Base-by-base conservation (phyloP, 805 yeast genomes). In the Torulaspora quercuum region DNA sequence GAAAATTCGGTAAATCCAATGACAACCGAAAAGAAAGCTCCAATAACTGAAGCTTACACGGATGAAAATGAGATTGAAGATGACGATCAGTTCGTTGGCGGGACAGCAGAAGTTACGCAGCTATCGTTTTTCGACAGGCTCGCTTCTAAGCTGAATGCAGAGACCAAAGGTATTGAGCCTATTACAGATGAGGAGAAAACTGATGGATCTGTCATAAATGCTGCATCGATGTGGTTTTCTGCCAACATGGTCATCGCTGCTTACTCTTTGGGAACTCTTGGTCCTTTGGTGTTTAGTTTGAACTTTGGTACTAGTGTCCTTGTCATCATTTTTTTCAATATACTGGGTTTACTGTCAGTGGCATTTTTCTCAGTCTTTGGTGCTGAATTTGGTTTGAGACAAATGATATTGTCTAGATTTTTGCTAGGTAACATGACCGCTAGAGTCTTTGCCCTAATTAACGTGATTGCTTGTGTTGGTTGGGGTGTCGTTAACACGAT, bases 401-500 rank as follows among this genome's bases (percentile, higher is more conserved):
- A 88, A 63, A 82, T 87, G 84, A 70, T 84, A 25, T 54, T 88
- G 36, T 77, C 94, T 11, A 73, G 89, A 49, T 88, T 72, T 61
- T 71, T 87, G 51, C 72, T 81, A 44, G 97, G 97, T 43, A 78
- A 80, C 59, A 55, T 68, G 16, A 80, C 82, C 32, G 80, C 82
- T 65, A 75, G 95, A 59, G 70, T 88, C 41, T 81, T 86, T 55
- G 80, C 94, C 5, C 57, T 80, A 26, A 69, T 89, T 56, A 87
- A 87, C 56, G 75, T 80, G 53, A 61, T 89, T 48, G 88, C 95
- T 18, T 85, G 95, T 73, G 75, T 88, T 39, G 95, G 97, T 50
- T 88, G 96, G 96, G 83, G 92, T 62, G 85, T 95, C 10, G 90
- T 86, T 29, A 89, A 88, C 63, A 84, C 84, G 43, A 83, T 88